Base-by-base conservation (phyloP, 257 asterid species). In the Rubia yunnanensis region DNA sequence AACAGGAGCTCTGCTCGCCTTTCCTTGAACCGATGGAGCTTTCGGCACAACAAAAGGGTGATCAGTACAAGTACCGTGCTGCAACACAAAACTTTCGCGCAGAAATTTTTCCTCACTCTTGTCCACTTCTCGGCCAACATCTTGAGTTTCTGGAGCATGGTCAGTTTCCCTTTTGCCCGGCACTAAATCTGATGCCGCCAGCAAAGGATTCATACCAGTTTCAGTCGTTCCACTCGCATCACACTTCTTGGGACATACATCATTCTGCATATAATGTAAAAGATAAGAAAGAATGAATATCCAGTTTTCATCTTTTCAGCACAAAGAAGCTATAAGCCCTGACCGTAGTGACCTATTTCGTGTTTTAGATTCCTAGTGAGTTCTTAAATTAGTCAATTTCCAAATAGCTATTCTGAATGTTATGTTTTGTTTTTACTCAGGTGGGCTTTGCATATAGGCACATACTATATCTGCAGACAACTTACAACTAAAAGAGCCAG, bases 181-280 rank as follows among this genome's bases (percentile, higher is more conserved):
- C 52, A 44, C 52, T 24, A 23, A 38, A 17, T 28, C 31, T 18
- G 15, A 58, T 58, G 20, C 7, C 7, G 17, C 41, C 24, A 28
- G 63, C 39, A 5, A 1, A 15, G 2, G 14, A 34, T 31, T 35
- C 50, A 65, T 22, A 15, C 54, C 50, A 65, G 35, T 24, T 20
- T 32, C 14, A 14, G 53, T 35, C 63, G 36, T 15, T 30, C 23
- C 70, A 23, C 24, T 53, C 9, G 17, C 10, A 14, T 10, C 31
- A 44, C 24, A 39, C 28, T 44, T 31, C 35, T 68, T 36, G 5
- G 35, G 38, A 28, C 0, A 24, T 22, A 39, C 1, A 53, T n/a
- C 35, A 28, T 58, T 9, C 66, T 57, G 72, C 55, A 68, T 35
- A 34, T 34, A 10, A 24, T 10, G 11, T 36, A 66, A 66, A 28